Conservation (phyloP, 441 rosid species). For the Melastoma candidum region DNA sequence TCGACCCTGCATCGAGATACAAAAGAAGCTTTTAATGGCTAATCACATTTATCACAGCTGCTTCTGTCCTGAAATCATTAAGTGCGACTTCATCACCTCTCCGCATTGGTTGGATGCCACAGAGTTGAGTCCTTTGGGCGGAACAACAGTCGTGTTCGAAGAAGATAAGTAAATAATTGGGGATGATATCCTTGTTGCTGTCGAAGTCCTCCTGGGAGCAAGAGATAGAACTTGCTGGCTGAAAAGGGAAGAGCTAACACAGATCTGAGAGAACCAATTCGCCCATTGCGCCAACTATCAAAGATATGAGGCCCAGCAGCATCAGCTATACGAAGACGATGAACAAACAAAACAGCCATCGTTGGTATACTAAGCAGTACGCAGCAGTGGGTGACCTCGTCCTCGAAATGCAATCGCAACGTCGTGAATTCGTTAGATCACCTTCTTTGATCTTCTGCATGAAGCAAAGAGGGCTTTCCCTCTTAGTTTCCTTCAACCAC, state of each 20-base stretch:
- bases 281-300: slow-evolving; percentile 86
- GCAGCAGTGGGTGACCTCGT: background rate
- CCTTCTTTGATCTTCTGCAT: slow-evolving; percentile 93
- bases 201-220: slow-evolving; percentile 67
- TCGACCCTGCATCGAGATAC: slow-evolving; percentile 49
- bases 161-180: slow-evolving; percentile 29
- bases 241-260: slow-evolving; percentile 82
- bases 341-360: background rate
- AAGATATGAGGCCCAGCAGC: slow-evolving; percentile 94
- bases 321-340: slow-evolving; percentile 58
- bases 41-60: background rate
- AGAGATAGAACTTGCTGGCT: slow-evolving; percentile 63
- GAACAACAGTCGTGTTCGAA: slow-evolving; percentile 36
- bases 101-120: slow-evolving; percentile 55
- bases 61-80: background rate
- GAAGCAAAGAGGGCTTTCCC: slow-evolving; percentile 77
- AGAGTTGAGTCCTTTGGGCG: slow-evolving; percentile 42
- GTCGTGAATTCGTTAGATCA: slow-evolving; percentile 18
- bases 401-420: background rate
- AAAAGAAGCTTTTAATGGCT: background rate
- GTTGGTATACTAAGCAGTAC: background rate
- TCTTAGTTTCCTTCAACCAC: slow-evolving; percentile 86
- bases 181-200: slow-evolving; percentile 21
- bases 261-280: slow-evolving; percentile 80
- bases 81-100: slow-evolving; percentile 32